Base-by-base conservation (phyloP, 495 filamentous ascomycete genomes). In the Podospora comata region DNA sequence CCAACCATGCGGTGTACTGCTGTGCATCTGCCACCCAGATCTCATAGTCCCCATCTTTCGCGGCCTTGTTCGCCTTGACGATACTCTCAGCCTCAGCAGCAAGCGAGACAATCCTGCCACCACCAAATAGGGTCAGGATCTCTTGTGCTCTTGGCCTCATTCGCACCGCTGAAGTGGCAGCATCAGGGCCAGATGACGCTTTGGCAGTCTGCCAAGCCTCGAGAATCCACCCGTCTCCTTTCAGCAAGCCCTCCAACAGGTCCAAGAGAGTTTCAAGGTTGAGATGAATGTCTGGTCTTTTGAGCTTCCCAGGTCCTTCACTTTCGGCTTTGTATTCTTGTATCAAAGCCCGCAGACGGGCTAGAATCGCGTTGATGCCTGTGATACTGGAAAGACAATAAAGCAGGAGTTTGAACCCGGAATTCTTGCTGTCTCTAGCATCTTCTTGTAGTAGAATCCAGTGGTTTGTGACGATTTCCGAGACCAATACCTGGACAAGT, bases 51-150 rank as follows among this genome's bases (percentile, higher is more conserved):
- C 73, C 68, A 13, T 20, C 34, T 13, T 53, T 62, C 15, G 62
- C 63, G 6, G 34, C 11, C 23, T 57, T 66, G 18, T 61, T 67
- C 2, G 77, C 68, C 68, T 80, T 79, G 56, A 81, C 68, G 58
- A 89, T 72, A 58, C 86, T 82, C 27, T 89, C 84, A n/a, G 91
- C 92, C 78, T 97, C 91, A 15, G 93, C 92, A 48, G 87, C 84
- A 60, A 87, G 75, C 0, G 90, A 89, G 16, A 96, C 72, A 23
- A 97, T 77, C 71, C 86, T 90, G 28, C 94, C 90, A 57, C 88
- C 86, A 15, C 87, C 90, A 60, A 94, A 77, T 39, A 94, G 69
- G 7, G 78, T 68, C 13, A 84, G 23, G 74, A 86, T 48, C 56
- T 82, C 81, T 62, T 83, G 80, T 20, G 76, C 68, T 19, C 80